phyloP scores from a whole-genome alignment of 495 filamentous ascomycete species.

The Bathelium albidoporum region DNA sequence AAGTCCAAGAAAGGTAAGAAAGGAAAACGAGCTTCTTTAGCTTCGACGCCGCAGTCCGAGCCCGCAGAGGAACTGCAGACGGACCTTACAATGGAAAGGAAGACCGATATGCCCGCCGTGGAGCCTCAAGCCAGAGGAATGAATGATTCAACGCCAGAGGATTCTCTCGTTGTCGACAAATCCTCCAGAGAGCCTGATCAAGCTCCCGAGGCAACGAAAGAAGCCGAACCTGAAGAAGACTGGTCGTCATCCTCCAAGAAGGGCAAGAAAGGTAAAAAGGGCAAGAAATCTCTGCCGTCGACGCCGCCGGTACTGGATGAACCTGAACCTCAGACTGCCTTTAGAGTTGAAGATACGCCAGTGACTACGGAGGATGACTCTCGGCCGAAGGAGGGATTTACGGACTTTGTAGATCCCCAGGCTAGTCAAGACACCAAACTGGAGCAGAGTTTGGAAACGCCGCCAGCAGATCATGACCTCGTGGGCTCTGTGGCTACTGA shows the following conservation, averaged over 20 bases:
- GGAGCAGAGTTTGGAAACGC: neutral
- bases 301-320: neutral
- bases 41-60: neutral
- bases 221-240: neutral
- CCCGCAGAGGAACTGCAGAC: neutral
- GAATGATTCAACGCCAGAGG: neutral
- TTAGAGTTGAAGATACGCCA: neutral
- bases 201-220: neutral
- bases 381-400: neutral
- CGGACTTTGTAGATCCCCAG: neutral
- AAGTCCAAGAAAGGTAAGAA: constrained; percentile 6
- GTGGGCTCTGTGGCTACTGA: neutral
- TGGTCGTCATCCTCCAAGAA: constrained; percentile 3
- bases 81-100: neutral
- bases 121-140: neutral
- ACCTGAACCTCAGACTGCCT: constrained; percentile 7
- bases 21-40: neutral
- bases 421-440: neutral
- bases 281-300: neutral
- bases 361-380: neutral
- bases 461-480: neutral
- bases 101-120: neutral
- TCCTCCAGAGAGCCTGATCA: neutral
- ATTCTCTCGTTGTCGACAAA: neutral
- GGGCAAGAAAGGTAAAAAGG: constrained; percentile 9